A percentile compares a stretch with the other conserved stretches of the same genome.
phyloP scores from a whole-genome alignment of 148 eudicot species.

The Heliamphora exappendiculata region DNA sequence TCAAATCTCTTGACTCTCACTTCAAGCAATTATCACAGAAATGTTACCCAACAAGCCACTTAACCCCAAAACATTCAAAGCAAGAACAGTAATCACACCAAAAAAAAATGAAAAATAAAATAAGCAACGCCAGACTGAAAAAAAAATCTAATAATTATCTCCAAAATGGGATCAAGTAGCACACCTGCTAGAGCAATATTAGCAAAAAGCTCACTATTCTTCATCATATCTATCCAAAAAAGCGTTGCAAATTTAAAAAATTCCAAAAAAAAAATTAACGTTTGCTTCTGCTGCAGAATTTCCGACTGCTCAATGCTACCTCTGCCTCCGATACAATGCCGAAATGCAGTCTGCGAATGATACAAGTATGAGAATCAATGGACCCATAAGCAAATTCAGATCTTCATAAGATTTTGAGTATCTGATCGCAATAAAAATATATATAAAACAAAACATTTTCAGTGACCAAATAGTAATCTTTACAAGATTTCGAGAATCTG shows the following conservation, averaged over 20 bases:
- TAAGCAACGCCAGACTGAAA: not conserved
- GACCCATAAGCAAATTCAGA: not conserved
- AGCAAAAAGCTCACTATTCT: slow-evolving; percentile 64
- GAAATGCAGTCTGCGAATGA: not conserved
- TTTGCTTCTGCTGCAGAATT: slow-evolving; percentile 5
- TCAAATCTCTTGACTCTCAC: not conserved
- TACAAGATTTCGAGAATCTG: not conserved
- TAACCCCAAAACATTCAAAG: not conserved
- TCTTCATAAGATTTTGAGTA: not conserved
- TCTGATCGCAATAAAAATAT: too few relatives aligned
- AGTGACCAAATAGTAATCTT: not conserved
- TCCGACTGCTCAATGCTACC: not conserved
- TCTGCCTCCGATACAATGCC: not conserved
- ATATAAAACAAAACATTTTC: too few relatives aligned
- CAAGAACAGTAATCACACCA: not conserved
- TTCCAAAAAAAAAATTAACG: not conserved
- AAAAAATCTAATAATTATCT: not conserved
- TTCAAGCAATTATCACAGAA: not conserved
- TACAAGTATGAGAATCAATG: not conserved
- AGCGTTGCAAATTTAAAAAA: not conserved
- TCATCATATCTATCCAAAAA: slow-evolving; percentile 35
- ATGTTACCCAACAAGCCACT: not conserved
- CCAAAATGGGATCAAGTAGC: slow-evolving; percentile 5
- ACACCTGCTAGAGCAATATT: slow-evolving; percentile 86
- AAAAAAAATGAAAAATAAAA: not conserved